Evolutionary conservation across 164 flowering plant genomes (phyloP).

Genomic region (Akebia trifoliata): DNA sequence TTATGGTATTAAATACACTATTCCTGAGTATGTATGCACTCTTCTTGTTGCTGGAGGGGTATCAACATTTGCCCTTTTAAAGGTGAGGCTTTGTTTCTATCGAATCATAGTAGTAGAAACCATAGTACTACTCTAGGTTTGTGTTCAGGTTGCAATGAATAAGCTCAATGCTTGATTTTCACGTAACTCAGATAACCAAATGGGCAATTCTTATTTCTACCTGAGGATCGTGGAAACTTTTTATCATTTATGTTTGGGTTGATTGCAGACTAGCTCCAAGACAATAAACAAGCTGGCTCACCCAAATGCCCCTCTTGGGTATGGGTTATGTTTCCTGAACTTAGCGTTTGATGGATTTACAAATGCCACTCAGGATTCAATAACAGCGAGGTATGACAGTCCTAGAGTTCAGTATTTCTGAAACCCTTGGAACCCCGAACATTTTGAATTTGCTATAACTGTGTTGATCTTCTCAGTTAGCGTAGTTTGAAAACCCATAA

Average conservation of each 20-base stretch:
- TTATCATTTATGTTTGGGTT: no score
- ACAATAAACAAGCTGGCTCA: slow-evolving; percentile 89
- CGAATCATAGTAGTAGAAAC: no score
- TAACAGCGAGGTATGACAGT: slow-evolving; percentile 59
- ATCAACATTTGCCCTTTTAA: slow-evolving; percentile 79
- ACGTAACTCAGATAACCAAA: no score
- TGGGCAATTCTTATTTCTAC: no score
- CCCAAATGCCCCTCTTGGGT: slow-evolving; percentile 97
- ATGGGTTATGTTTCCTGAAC: slow-evolving; percentile 89
- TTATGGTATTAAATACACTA: slow-evolving; percentile 77
- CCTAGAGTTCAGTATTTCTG: no score
- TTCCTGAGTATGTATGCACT: slow-evolving; percentile 86
- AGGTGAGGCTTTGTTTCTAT: slow-evolving; percentile 43
- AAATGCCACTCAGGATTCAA: slow-evolving; percentile 95
- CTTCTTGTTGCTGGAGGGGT: slow-evolving; percentile 99
- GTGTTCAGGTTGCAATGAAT: no score
- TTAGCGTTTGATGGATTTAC: slow-evolving; percentile 96
- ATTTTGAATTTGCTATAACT: not conserved
- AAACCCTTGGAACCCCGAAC: no score
- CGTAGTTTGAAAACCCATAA: not conserved
- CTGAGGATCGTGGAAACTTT: no score
- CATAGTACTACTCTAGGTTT: no score
- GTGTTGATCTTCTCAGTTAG: not conserved
- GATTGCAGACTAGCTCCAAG: slow-evolving; percentile 86
- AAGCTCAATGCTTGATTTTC: no score